Evolutionary conservation across 2,329 filamentous ascomycete genomes (phyloP), one percentile per base, ranked within the genome.

Genomic region (Aspergillus sp.): DNA sequence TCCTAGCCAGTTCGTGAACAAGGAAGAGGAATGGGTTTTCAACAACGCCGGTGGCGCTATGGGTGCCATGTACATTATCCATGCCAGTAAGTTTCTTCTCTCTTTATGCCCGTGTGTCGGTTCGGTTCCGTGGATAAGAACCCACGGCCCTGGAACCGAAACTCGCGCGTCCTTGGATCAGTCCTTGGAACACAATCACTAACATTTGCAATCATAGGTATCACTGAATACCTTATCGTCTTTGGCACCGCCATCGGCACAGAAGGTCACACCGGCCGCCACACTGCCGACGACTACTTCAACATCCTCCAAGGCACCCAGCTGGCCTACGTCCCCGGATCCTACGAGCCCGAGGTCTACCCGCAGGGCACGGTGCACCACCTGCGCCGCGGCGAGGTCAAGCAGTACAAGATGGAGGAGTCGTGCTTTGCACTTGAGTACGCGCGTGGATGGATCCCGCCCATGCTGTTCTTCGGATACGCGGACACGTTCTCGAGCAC

Each of bases 261-360:
- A 10, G 89, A 94, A 71, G 90, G 90, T 52, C 89, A 95, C 76
- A 82, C 82, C 1, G 90, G 90, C 54, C 86, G 89, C 44, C 90
- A 95, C 77, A 91, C 88, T 10, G 89, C 89, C 13, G 87, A 95
- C 71, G 90, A 95, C 76, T 95, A 93, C 77, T 95, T 95, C 78
- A 82, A 90, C 76, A 95, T 95, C 75, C 77, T 95, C 27, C 59
- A 64, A 37, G 66, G 66, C 46, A 67, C 66, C 22, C 66, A 69
- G 52, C 57, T 68, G 23, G 66, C 66, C 52, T 69, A 66, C 55
- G 59, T 63, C 4, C 66, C 66, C n/a, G 66, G 66, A 37, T 48
- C 54, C 42, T 69, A 60, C 60, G 65, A 68, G 49, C 57, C 66
- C 13, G 66, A 69, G 54, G 58, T 64, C 43, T 69, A 69, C 57